phyloP scores from a whole-genome alignment of 164 flowering plant species.

The Vitis labrusca region DNA sequence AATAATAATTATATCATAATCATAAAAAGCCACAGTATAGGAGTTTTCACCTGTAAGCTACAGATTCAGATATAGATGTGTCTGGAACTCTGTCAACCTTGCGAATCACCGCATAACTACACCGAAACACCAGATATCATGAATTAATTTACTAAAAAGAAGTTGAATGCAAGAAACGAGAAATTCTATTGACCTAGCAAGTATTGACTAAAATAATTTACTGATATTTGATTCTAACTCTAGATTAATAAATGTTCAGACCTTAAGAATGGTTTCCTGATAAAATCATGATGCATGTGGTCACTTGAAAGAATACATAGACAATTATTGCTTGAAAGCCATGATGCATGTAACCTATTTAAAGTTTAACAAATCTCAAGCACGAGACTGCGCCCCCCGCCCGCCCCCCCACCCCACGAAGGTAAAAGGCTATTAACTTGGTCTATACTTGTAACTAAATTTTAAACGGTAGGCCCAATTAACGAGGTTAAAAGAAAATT shows the following conservation, averaged over 20 bases:
- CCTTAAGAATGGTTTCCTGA: neutral
- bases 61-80: conserved; percentile 36
- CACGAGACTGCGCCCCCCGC: no score
- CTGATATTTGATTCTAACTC: neutral
- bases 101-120: conserved; percentile 70
- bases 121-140: conserved; percentile 12
- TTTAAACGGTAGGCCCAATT: no score
- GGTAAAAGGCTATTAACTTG: no score
- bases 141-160: neutral
- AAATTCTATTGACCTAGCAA: neutral
- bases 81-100: conserved; percentile 45
- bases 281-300: neutral
- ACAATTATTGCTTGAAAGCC: no score
- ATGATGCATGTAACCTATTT: no score
- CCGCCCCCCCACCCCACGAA: no score
- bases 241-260: neutral
- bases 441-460: no score
- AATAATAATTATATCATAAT: neutral
- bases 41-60: conserved; percentile 48
- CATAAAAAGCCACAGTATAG: neutral
- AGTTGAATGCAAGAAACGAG: neutral
- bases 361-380: no score
- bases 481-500: no score
- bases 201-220: no score
- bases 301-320: neutral